phyloP scores from a whole-genome alignment of 768 basidiomycete genomes.

The Tephrocybe sp. region DNA sequence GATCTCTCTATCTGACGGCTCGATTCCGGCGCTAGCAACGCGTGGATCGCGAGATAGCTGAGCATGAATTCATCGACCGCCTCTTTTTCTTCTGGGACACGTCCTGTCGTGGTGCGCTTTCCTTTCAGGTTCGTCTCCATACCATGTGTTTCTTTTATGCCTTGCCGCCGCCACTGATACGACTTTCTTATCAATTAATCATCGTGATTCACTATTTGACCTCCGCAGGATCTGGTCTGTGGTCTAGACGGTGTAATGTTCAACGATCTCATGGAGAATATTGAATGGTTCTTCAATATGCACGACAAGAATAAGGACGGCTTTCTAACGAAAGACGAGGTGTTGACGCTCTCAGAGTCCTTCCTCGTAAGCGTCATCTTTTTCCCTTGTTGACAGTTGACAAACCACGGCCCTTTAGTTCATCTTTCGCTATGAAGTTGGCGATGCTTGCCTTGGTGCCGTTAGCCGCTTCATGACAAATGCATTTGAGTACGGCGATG shows the following conservation, averaged over 20 bases:
- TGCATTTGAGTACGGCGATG: constrained; percentile 96
- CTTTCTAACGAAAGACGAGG: constrained; percentile 93
- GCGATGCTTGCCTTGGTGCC: constrained; percentile 94
- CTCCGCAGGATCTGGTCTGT: constrained; percentile 74
- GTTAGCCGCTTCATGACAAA: constrained; percentile 98
- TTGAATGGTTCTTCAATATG: constrained; percentile 97
- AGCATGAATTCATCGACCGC: constrained; percentile 93
- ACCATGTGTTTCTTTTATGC: not conserved
- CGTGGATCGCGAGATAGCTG: constrained; percentile 85
- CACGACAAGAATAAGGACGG: constrained; percentile 98
- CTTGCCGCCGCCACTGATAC: constrained; percentile 2
- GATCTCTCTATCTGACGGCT: not conserved
- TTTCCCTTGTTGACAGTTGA: not conserved
- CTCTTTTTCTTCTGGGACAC: constrained; percentile 96
- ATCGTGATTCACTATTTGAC: not conserved
- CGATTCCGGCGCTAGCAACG: constrained; percentile 59
- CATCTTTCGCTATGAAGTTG: constrained; percentile 96
- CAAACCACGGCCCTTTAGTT: constrained; percentile 53
- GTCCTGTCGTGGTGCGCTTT: constrained; percentile 76
- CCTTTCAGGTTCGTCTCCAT: constrained; percentile 65
- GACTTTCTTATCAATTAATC: not conserved
- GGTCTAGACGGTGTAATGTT: constrained; percentile 93
- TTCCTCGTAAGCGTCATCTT: constrained; percentile 62
- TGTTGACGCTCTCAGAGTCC: constrained; percentile 92
- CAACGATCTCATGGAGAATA: constrained; percentile 97